Evolutionary conservation across 2,329 filamentous ascomycete species (phyloP).

Genomic region (Colletotrichum spaethianum): DNA sequence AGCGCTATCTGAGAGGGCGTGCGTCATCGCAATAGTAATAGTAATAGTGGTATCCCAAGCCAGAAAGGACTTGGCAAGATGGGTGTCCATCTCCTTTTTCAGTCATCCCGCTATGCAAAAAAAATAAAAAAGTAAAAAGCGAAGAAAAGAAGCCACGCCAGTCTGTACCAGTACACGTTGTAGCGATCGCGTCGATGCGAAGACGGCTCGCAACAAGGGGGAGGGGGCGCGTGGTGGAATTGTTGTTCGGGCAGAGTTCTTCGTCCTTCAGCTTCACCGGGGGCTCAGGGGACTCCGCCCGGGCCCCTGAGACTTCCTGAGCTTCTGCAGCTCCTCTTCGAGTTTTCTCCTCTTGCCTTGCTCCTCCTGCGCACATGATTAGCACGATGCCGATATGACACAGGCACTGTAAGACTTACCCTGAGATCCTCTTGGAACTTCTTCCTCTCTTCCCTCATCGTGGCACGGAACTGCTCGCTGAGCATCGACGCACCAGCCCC

Average conservation of each 20-base stretch:
- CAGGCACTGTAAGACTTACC: conserved; percentile 52
- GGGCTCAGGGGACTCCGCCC: conserved; percentile 61
- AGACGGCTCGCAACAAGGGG: background rate
- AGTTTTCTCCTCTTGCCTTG: conserved; percentile 62
- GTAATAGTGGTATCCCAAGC: conserved; percentile 22
- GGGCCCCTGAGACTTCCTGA: conserved; percentile 59
- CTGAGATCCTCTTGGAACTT: conserved; percentile 69
- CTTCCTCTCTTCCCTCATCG: conserved; percentile 70
- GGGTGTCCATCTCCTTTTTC: background rate
- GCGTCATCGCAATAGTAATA: background rate
- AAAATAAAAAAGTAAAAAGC: background rate
- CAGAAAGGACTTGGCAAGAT: background rate
- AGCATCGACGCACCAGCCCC: conserved; percentile 65
- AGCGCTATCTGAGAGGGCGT: background rate
- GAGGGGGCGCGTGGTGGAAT: background rate
- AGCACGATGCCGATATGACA: conserved; percentile 43
- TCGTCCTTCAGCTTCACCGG: conserved; percentile 41
- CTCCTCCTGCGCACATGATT: conserved; percentile 60
- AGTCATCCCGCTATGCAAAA: conserved; percentile 36
- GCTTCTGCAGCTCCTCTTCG: conserved; percentile 64
- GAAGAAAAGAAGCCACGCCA: background rate
- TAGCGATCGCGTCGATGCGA: background rate
- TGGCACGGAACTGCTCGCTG: conserved; percentile 69
- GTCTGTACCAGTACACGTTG: conserved; percentile 1
- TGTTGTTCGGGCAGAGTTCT: background rate